Evolutionary conservation across 352 stramenopile species (phyloP).

Genomic region (Elongisporangium anandrum): DNA sequence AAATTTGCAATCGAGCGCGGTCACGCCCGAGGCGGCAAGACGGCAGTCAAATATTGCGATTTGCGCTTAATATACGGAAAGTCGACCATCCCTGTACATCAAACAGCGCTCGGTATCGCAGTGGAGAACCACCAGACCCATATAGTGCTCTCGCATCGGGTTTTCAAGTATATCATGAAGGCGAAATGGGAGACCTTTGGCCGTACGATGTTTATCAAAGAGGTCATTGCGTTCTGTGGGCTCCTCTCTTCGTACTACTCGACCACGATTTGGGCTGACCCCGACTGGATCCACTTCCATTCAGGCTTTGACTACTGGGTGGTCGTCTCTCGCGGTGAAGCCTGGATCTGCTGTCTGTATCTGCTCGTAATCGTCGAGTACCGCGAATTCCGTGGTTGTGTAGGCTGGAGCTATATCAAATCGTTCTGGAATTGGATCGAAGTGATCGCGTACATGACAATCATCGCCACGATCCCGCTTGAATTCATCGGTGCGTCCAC

Average conservation of each 20-base stretch:
- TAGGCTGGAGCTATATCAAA: slow-evolving; percentile 36
- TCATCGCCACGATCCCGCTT: slow-evolving; percentile 44
- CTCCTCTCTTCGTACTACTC: slow-evolving; percentile 51
- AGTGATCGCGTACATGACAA: slow-evolving; percentile 36
- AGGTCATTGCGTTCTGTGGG: slow-evolving; percentile 44
- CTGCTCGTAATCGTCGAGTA: slow-evolving; percentile 45
- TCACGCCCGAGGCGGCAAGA: slow-evolving; percentile 11
- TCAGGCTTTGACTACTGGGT: slow-evolving; percentile 41
- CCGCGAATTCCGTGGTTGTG: slow-evolving; percentile 37
- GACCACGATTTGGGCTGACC: slow-evolving; percentile 49
- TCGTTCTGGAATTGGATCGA: slow-evolving; percentile 67
- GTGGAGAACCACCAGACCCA: slow-evolving; percentile 26
- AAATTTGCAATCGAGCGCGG: slow-evolving; percentile 48
- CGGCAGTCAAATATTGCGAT: slow-evolving; percentile 49
- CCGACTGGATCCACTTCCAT: slow-evolving; percentile 37
- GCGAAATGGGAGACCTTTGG: slow-evolving; percentile 63
- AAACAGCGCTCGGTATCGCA: slow-evolving; percentile 40
- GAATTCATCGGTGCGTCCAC: slow-evolving; percentile 28
- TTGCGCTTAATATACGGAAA: slow-evolving; percentile 45
- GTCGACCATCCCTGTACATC: slow-evolving; percentile 31
- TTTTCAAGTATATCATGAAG: slow-evolving; percentile 46
- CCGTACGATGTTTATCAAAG: slow-evolving; percentile 34
- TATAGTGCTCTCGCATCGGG: slow-evolving; percentile 45
- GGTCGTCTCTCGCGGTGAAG: slow-evolving; percentile 22
- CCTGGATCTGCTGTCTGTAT: slow-evolving; percentile 57